Evolutionary conservation across 2,329 filamentous ascomycete genomes (phyloP).

Genomic region (Fusarium caatingaense): DNA sequence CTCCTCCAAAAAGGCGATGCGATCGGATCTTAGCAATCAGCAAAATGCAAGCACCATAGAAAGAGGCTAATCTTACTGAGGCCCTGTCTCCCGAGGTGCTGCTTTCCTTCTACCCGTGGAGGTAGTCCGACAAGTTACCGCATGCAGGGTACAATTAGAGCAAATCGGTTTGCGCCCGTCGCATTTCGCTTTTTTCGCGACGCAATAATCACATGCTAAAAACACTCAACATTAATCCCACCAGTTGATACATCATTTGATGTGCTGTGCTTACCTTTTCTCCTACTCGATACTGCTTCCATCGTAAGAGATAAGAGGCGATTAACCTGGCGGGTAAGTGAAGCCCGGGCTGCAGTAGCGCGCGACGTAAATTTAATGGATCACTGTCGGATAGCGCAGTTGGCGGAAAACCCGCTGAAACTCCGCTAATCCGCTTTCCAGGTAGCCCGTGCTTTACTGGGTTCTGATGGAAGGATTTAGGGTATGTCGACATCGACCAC

Average conservation of each 20-base stretch:
- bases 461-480: not conserved
- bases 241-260: no score
- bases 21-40: constrained; percentile 21
- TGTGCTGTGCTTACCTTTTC: constrained; percentile 27
- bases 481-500: not conserved
- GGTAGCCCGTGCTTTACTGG: not conserved
- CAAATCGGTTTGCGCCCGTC: constrained; percentile 53
- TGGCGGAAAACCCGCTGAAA: constrained; percentile 6
- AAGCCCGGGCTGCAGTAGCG: not conserved
- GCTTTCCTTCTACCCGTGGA: constrained; percentile 14
- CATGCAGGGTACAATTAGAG: constrained; percentile 54
- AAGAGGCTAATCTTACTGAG: not conserved
- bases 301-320: constrained; percentile 8
- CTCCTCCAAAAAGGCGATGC: constrained; percentile 31
- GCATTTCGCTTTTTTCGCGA: constrained; percentile 55
- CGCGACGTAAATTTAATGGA: not conserved
- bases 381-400: constrained; percentile 15
- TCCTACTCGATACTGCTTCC: constrained; percentile 26
- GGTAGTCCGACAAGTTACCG: constrained; percentile 46
- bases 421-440: not conserved
- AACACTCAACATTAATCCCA: not conserved
- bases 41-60: not conserved
- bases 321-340: not conserved
- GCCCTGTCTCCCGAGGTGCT: not conserved
- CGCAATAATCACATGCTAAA: constrained; percentile 53